phyloP scores from a whole-genome alignment of 768 basidiomycete species.

The Psilocybe sp. region DNA sequence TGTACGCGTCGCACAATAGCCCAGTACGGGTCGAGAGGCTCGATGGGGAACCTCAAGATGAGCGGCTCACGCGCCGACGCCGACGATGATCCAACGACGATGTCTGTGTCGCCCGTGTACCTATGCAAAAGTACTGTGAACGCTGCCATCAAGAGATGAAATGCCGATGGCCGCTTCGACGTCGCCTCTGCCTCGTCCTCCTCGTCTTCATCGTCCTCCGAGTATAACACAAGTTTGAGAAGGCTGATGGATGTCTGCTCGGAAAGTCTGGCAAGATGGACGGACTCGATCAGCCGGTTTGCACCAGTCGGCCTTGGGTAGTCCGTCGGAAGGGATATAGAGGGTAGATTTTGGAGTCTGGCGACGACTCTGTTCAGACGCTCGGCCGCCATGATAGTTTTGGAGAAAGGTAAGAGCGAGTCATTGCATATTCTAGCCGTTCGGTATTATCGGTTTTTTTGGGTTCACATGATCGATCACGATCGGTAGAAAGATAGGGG shows the following conservation, averaged over 20 bases:
- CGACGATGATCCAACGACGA: constrained; percentile 88
- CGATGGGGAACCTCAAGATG: constrained; percentile 78
- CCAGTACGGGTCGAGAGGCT: constrained; percentile 87
- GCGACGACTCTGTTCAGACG: constrained; percentile 56
- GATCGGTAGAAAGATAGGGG: too few relatives aligned
- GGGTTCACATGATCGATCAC: too few relatives aligned
- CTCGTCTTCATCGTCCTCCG: constrained; percentile 51
- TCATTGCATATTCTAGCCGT: constrained; percentile 2
- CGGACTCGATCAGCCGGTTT: constrained; percentile 82
- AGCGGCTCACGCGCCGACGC: constrained; percentile 74
- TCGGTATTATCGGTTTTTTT: too few relatives aligned
- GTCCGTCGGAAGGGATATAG: constrained; percentile 91
- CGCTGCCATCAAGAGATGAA: constrained; percentile 89
- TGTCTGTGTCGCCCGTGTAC: constrained; percentile 93
- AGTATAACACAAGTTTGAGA: constrained; percentile 77
- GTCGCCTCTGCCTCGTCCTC: constrained; percentile 41
- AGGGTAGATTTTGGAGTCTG: constrained; percentile 78
- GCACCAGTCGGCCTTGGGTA: constrained; percentile 81
- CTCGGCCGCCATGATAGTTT: constrained; percentile 35
- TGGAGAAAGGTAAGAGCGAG: constrained; percentile 9
- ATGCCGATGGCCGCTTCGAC: constrained; percentile 67
- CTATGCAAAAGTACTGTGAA: constrained; percentile 90
- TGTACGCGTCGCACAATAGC: constrained; percentile 84
- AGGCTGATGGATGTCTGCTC: constrained; percentile 74
- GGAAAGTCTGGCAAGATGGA: constrained; percentile 67